These are phyloP conservation scores for Solanum commersonii DNA, from an alignment of 257 asterid genomes.

Conservation along the genomic window DNA sequence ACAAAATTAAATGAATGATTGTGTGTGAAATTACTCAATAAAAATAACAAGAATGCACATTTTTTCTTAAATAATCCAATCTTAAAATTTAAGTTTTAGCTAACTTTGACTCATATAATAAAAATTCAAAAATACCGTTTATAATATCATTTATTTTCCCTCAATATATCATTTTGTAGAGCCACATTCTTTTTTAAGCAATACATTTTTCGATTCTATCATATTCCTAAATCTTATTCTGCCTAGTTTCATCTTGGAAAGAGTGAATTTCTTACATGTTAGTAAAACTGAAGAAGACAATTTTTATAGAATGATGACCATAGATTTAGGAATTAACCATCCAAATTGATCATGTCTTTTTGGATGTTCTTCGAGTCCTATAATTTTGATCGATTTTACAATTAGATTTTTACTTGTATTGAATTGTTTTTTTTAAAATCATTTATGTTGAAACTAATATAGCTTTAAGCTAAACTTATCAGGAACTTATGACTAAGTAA, in stretches of 20 bases:
- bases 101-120: no score
- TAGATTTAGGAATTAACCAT: background rate
- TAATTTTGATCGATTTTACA: background rate
- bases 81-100: background rate
- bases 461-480: background rate
- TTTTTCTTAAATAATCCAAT: background rate
- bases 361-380: slow-evolving; percentile 1
- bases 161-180: no score
- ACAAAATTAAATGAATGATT: no score
- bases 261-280: no score
- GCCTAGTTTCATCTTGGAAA: no score
- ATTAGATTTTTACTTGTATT: background rate
- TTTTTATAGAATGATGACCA: background rate
- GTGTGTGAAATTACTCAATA: background rate
- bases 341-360: background rate
- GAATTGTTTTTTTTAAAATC: background rate
- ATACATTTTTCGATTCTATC: no score
- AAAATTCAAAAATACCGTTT: no score
- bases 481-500: no score
- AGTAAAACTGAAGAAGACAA: background rate
- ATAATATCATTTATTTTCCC: no score
- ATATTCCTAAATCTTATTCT: no score
- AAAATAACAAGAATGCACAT: background rate
- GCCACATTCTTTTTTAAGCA: background rate
- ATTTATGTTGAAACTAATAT: background rate